Base-by-base conservation (phyloP, 2,329 filamentous ascomycete species). In the Botryotinia globosa region DNA sequence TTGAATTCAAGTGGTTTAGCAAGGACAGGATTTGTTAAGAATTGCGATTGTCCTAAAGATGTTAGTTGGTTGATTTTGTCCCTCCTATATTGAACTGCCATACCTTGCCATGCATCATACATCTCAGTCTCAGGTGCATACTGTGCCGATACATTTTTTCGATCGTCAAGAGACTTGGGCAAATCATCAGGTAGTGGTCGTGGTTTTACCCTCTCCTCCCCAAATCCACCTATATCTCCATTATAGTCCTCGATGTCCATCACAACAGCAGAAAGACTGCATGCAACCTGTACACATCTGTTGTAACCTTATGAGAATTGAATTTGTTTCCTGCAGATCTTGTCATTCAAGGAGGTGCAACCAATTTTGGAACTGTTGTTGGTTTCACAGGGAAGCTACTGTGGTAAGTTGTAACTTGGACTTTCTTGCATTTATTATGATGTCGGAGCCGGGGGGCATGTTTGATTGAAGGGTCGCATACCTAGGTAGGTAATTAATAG, bases 61-160 rank as follows among this genome's bases (percentile, higher is more conserved):
- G 73, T 73, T 59, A 77, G 51, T 76, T 72, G 75, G 69, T 71
- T 71, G 39, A 54, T 65, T 74, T 74, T 67, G 74, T 69, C 39
- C 16, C 66, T 69, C 39, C 16, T 68, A 32, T 48, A 64, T 45
- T 58, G 62, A 44, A 44, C 34, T 62, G 32, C 62, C 74, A 51
- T 82, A 91, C 95, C 95, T 90, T 98, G 94, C 96, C 96, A 99
- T 77, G 94, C 96, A 87, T 99, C 96, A 82, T 98, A 99, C 85
- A 98, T 94, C 85, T 98, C 96, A 58, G 94, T 97, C 85, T 98
- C 96, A 56, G 87, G 86, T 72, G 92, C 87, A 75, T 90, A 88
- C 64, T 82, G 78, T 42, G 85, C 86, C 6, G 90, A 88, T 48
- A 92, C 87, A 79, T 87, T 87, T 77, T 91, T 89, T 74, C 96